Evolutionary conservation across 2,329 filamentous ascomycete genomes (phyloP).

Genomic region (Ceratocystis lukuohia): DNA sequence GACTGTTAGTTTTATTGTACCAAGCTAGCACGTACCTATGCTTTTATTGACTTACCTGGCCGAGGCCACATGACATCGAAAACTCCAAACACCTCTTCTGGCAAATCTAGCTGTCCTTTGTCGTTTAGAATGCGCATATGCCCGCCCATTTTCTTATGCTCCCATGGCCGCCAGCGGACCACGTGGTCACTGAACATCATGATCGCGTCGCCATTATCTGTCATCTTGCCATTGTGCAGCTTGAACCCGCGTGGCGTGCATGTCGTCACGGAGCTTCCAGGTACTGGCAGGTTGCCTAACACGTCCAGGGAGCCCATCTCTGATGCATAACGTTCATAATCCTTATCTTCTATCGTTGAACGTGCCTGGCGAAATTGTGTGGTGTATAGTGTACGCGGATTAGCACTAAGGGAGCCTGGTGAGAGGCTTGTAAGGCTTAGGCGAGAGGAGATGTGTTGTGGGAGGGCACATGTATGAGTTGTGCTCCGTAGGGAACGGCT

Average conservation of each 20-base stretch:
- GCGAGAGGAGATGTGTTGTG: background rate
- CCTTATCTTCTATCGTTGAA: background rate
- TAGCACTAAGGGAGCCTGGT: background rate
- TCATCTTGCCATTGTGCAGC: conserved; percentile 64
- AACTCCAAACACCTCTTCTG: conserved; percentile 56
- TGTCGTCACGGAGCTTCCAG: conserved; percentile 70
- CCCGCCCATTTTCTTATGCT: conserved; percentile 24
- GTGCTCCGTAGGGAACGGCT: background rate
- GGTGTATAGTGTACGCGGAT: background rate
- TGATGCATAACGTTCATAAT: conserved; percentile 5
- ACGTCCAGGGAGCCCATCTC: conserved; percentile 48
- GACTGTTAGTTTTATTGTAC: background rate
- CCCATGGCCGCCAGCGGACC: conserved; percentile 81
- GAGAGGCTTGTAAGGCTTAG: background rate
- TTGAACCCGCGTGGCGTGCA: conserved; percentile 75
- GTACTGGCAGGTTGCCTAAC: conserved; percentile 58
- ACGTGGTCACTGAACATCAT: conserved; percentile 76
- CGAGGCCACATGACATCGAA: conserved; percentile 73
- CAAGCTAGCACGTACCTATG: conserved; percentile 1
- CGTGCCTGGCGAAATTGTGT: background rate
- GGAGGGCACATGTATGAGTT: background rate
- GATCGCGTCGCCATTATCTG: conserved; percentile 56
- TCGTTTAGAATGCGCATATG: conserved; percentile 48
- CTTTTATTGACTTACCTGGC: conserved; percentile 49
- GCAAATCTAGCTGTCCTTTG: conserved; percentile 71